These are phyloP conservation scores for Brassica rapa DNA, from an alignment of 345 rosid genomes.

Conservation along the genomic window DNA sequence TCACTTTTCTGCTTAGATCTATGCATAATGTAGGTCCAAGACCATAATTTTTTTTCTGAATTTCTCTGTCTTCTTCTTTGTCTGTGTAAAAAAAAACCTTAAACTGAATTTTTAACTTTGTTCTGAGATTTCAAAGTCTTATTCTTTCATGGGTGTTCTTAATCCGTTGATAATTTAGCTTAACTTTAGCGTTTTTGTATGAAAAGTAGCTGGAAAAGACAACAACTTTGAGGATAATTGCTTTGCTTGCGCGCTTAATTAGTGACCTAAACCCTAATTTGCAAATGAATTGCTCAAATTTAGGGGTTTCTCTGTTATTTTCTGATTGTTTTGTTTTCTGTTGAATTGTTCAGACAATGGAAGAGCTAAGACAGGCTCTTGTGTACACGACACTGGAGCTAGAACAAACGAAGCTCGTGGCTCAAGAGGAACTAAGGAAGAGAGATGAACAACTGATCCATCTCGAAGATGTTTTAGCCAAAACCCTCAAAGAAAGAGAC, in stretches of 20 bases:
- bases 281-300: neutral
- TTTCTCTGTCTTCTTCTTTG: slow-evolving; percentile 8
- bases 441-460: slow-evolving; percentile 70
- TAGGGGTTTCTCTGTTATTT: neutral
- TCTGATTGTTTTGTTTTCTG: neutral
- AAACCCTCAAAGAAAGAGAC: slow-evolving; percentile 66
- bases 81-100: slow-evolving; percentile 1
- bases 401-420: slow-evolving; percentile 67
- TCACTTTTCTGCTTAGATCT: slow-evolving; percentile 24
- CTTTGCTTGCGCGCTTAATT: neutral
- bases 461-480: slow-evolving; percentile 57
- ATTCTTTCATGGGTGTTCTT: slow-evolving; percentile 6
- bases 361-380: slow-evolving; percentile 75
- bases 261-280: slow-evolving; percentile 7
- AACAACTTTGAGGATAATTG: neutral
- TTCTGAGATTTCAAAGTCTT: neutral
- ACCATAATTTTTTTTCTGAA: neutral
- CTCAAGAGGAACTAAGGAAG: slow-evolving; percentile 75
- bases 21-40: slow-evolving; percentile 24
- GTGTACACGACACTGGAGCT: slow-evolving; percentile 69
- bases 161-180: neutral
- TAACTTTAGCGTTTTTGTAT: slow-evolving; percentile 4
- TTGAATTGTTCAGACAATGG: slow-evolving; percentile 57
- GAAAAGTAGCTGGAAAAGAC: neutral
- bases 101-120: neutral